Percentiles rank a stretch among this genome's conserved stretches.
phyloP scores from a whole-genome alignment of 129 eudicot species.

The Silybum marianum region DNA sequence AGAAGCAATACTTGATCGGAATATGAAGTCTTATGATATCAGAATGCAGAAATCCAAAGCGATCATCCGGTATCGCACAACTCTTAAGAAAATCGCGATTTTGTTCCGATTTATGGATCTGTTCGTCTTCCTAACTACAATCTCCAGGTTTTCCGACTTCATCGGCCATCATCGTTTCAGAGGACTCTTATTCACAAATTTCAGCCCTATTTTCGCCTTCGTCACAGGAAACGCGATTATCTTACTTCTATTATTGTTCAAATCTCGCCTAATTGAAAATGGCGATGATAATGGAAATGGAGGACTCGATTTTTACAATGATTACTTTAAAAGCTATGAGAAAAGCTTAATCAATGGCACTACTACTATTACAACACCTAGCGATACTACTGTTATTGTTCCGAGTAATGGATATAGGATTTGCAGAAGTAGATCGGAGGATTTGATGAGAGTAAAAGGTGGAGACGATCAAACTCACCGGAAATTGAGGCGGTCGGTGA shows the following conservation, averaged over 20 bases:
- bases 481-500: slow-evolving; percentile 38
- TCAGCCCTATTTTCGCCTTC: slow-evolving; percentile 56
- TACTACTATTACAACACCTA: too few species aligned
- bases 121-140: slow-evolving; percentile 34
- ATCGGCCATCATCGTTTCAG: slow-evolving; percentile 29
- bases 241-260: slow-evolving; percentile 41
- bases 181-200: slow-evolving; percentile 22
- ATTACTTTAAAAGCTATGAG: slow-evolving; percentile 26
- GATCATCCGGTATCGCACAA: slow-evolving; percentile 29
- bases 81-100: slow-evolving; percentile 35
- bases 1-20: too few species aligned
- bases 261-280: slow-evolving; percentile 25
- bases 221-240: slow-evolving; percentile 61
- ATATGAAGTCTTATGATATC: slow-evolving; percentile 47
- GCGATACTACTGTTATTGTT: background rate
- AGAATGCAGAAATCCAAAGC: slow-evolving; percentile 52
- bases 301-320: slow-evolving; percentile 32
- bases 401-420: background rate
- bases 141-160: slow-evolving; percentile 43
- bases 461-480: slow-evolving; percentile 7
- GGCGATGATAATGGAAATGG: background rate
- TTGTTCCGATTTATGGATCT: slow-evolving; percentile 47
- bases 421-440: slow-evolving; percentile 46
- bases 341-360: background rate
- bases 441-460: slow-evolving; percentile 10